Base-by-base conservation (phyloP, 495 filamentous ascomycete species). In the Penicillium longicatenatum region DNA sequence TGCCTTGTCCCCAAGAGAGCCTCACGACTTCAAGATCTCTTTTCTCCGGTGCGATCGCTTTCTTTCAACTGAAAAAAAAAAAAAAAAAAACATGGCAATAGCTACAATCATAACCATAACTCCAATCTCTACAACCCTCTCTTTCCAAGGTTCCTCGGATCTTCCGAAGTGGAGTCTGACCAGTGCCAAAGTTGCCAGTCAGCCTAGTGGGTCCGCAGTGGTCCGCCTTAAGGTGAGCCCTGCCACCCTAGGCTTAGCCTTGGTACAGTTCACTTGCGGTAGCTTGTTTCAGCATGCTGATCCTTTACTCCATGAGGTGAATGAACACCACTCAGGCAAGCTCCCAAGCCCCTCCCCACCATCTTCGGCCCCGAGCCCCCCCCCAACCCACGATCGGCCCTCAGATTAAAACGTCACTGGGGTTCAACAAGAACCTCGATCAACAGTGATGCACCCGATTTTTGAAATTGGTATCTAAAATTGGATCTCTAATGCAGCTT, bases 271-370 rank as follows among this genome's bases (percentile, higher is more conserved):
- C 35, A 57, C 22, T 35, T 54, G 41, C 60, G 26, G 52, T 62
- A 62, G 59, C 52, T 53, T 57, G 63, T 65, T 65, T 65, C 63
- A 65, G n/a, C 3, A 3, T n/a, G 63, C 30, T 19, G 63, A 65
- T 65, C 63, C 42, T 31, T 59, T 59, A 56, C 63, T 56, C 21
- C 7, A 54, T 56, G 11, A 16, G 56, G 59, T 44, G 31, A 63
- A 63, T 55, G 55, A 30, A 45, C 52, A 45, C 24, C 33, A 22
- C 50, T 35, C 50, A 29, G 22, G 37, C 21, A 42, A 29, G n/a
- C 19, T 45, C 19, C 12, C 50, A 39, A 44, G n/a, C 21, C 39
- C 16, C 37, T n/a, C n/a, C 39, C 51, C 35, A n/a, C 35, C 37
- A 21, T 52, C 39, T 45, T 44, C 29, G 52, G 52, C 52, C 52